Conservation (phyloP, 768 basidiomycete species). For the Xerocomellus dryophilus region DNA sequence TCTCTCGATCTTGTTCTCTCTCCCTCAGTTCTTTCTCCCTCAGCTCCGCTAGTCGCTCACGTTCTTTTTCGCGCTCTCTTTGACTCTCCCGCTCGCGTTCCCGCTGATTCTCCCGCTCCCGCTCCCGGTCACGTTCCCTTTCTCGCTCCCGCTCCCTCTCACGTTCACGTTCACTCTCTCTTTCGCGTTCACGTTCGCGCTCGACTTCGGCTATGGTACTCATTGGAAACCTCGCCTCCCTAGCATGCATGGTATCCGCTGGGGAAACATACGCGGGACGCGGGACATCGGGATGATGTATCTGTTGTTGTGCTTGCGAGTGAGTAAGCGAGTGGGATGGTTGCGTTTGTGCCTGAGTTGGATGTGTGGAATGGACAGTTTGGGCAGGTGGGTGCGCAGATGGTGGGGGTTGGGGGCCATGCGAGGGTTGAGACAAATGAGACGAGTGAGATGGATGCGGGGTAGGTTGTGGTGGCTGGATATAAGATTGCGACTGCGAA, state of each 20-base stretch:
- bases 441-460: conserved; percentile 12
- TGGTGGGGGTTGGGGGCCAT: conserved; percentile 13
- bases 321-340: conserved; percentile 29
- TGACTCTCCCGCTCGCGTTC: conserved; percentile 23
- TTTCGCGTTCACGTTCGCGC: conserved; percentile 23
- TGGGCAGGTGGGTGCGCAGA: conserved; percentile 17
- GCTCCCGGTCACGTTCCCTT: conserved; percentile 18
- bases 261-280: conserved; percentile 28
- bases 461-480: conserved; percentile 6
- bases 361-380: conserved; percentile 12
- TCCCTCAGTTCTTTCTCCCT: conserved; percentile 25
- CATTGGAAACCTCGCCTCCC: conserved; percentile 18
- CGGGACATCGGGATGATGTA: conserved; percentile 24
- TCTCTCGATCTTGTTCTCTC: conserved; percentile 21
- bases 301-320: conserved; percentile 25
- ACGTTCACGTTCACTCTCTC: conserved; percentile 20
- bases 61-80: conserved; percentile 23
- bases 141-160: conserved; percentile 23
- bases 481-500: conserved; percentile 30
- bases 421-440: conserved; percentile 16
- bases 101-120: conserved; percentile 18
- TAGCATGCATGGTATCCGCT: conserved; percentile 29
- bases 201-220: conserved; percentile 14
- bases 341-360: conserved; percentile 22
- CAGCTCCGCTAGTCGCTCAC: conserved; percentile 21